Conservation (phyloP, 2,329 filamentous ascomycete genomes). For the Calonectria henricotiae region DNA sequence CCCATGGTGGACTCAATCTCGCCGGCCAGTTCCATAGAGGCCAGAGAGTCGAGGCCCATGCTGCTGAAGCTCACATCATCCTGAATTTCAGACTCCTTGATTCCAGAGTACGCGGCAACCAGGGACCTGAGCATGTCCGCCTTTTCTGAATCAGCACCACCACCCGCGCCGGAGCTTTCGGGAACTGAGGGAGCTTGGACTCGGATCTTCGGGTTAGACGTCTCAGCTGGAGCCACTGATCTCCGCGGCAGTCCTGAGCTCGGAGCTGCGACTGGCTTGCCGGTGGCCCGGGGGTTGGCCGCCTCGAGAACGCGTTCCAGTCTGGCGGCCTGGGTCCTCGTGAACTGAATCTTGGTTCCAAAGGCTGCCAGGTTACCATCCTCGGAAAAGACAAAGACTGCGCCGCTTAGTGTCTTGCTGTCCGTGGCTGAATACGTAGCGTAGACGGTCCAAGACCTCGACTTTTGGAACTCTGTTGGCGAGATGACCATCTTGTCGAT, state of each 20-base stretch:
- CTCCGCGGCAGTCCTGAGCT: background rate
- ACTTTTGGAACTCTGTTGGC: conserved; percentile 36
- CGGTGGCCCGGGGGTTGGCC: conserved; percentile 18
- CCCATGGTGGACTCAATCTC: conserved; percentile 42
- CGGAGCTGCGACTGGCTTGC: background rate
- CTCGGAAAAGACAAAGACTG: conserved; percentile 42
- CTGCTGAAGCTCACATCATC: conserved; percentile 37
- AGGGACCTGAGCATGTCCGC: conserved; percentile 28
- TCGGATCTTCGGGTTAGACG: conserved; percentile 9
- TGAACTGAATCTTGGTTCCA: conserved; percentile 42
- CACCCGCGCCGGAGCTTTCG: background rate
- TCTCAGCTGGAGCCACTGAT: background rate
- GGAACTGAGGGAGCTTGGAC: conserved; percentile 6
- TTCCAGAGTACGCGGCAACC: conserved; percentile 41
- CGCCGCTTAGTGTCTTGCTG: conserved; percentile 38
- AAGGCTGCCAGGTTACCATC: conserved; percentile 36
- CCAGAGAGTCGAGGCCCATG: conserved; percentile 45
- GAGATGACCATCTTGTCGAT: conserved; percentile 42
- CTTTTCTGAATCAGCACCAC: conserved; percentile 1
- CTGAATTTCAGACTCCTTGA: conserved; percentile 39
- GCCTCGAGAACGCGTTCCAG: conserved; percentile 43
- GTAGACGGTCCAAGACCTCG: conserved; percentile 41
- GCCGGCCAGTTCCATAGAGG: conserved; percentile 42
- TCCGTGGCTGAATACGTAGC: conserved; percentile 40
- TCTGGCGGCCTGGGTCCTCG: conserved; percentile 37